These are phyloP conservation scores for Lipomyces starkeyi DNA, from an alignment of 805 yeast genomes.

Conservation along the genomic window DNA sequence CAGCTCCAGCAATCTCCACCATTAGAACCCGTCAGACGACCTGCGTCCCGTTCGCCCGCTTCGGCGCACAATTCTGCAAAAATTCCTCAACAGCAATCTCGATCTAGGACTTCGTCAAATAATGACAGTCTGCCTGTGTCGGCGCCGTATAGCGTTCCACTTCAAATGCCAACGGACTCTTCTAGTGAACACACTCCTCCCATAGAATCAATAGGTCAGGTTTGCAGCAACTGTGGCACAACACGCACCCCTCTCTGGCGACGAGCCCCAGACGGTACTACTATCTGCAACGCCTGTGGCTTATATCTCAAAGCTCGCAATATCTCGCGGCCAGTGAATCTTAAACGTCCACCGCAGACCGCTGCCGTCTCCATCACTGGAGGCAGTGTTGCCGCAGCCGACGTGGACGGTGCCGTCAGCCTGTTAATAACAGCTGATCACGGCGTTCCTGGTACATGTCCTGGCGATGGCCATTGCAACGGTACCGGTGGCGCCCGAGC, in stretches of 20 bases:
- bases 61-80: not conserved
- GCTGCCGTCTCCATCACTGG: conserved; percentile 8
- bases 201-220: conserved; percentile 47
- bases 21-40: not conserved
- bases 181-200: not conserved
- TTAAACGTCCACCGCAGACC: conserved; percentile 55
- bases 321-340: conserved; percentile 67
- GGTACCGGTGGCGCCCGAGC: conserved; percentile 86
- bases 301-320: conserved; percentile 68
- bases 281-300: conserved; percentile 96
- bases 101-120: not conserved
- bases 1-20: not conserved
- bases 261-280: conserved; percentile 87
- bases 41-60: not conserved
- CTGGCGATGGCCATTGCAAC: conserved; percentile 80
- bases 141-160: not conserved
- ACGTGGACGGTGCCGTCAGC: conserved; percentile 17
- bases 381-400: conserved; percentile 11
- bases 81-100: not conserved
- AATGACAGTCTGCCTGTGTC: not conserved
- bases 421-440: conserved; percentile 19
- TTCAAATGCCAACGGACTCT: not conserved
- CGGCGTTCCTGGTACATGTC: conserved; percentile 58
- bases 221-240: conserved; percentile 90
- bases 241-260: conserved; percentile 95